These are phyloP conservation scores for Cicer chorassanicum DNA, from an alignment of 306 rosid genomes.

Conservation along the genomic window DNA sequence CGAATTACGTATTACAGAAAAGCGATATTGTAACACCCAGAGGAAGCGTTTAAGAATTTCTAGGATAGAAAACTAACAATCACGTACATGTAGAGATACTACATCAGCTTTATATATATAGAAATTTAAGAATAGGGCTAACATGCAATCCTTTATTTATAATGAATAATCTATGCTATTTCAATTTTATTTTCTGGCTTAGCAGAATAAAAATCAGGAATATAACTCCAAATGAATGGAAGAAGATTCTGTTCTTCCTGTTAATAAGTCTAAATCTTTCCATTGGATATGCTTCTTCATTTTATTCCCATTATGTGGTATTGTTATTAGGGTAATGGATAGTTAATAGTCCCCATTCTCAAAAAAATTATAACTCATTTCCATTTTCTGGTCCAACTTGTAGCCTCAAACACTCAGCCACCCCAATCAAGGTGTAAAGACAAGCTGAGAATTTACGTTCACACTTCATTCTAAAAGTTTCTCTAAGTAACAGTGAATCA, in stretches of 20 bases:
- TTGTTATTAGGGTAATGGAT: slow-evolving; percentile 6
- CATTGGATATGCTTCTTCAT: slow-evolving; percentile 4
- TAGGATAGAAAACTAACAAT: slow-evolving; percentile 2
- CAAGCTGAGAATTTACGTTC: slow-evolving; percentile 55
- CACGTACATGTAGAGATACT: slow-evolving; percentile 31
- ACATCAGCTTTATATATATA: slow-evolving; percentile 35
- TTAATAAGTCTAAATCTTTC: slow-evolving; percentile 26
- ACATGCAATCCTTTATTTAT: slow-evolving; percentile 11
- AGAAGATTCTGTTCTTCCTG: slow-evolving; percentile 11
- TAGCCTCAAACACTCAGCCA: slow-evolving; percentile 57
- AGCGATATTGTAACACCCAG: slow-evolving; percentile 4
- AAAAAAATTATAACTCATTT: slow-evolving; percentile 1
- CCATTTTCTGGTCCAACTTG: slow-evolving; percentile 48
- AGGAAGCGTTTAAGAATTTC: slow-evolving; percentile 4
- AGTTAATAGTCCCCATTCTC: neutral
- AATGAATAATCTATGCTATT: slow-evolving; percentile 37
- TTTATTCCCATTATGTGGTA: neutral
- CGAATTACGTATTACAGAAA: neutral
- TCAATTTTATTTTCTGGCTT: slow-evolving; percentile 20
- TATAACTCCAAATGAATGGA: slow-evolving; percentile 24
- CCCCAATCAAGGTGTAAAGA: slow-evolving; percentile 53
- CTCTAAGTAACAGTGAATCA: slow-evolving; percentile 42
- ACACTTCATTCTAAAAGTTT: slow-evolving; percentile 49
- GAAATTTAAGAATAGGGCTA: slow-evolving; percentile 35
- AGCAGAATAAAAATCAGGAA: slow-evolving; percentile 19